These are phyloP conservation scores for Dactylonectria macrodidyma DNA, from an alignment of 2,329 filamentous ascomycete genomes.

Conservation along the genomic window DNA sequence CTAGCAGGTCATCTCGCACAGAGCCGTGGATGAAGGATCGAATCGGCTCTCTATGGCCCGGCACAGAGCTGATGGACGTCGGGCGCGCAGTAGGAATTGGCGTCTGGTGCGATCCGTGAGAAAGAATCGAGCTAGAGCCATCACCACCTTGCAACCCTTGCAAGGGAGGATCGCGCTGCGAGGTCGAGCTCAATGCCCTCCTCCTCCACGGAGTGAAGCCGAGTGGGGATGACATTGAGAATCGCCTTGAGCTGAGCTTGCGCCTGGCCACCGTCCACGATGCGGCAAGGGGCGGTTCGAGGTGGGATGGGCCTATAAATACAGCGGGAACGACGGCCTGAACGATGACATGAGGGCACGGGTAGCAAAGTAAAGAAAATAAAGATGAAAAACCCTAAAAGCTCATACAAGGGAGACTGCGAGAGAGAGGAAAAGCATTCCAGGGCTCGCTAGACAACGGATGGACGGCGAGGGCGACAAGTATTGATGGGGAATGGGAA, in stretches of 20 bases:
- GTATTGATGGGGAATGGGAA: constrained; percentile 45
- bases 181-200: constrained; percentile 56
- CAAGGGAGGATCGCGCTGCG: constrained; percentile 47
- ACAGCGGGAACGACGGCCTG: constrained; percentile 37
- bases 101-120: constrained; percentile 35
- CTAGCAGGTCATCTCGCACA: constrained; percentile 68
- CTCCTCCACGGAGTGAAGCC: constrained; percentile 66
- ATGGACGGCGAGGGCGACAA: constrained; percentile 31
- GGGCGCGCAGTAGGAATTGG: constrained; percentile 52
- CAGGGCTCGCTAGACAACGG: constrained; percentile 30
- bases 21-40: constrained; percentile 80
- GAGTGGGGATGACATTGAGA: constrained; percentile 63
- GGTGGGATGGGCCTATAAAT: constrained; percentile 34
- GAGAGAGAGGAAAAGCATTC: constrained; percentile 40
- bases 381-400: constrained; percentile 26
- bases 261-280: constrained; percentile 34
- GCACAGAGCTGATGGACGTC: constrained; percentile 55
- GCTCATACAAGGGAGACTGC: constrained; percentile 8
- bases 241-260: constrained; percentile 33
- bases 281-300: constrained; percentile 30
- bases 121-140: constrained; percentile 45
- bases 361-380: neutral
- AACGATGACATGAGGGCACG: constrained; percentile 13
- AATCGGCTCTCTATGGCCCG: constrained; percentile 73
- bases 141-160: constrained; percentile 45